phyloP scores from a whole-genome alignment of 169 alveolate genomes.

The Plasmodium reichenowi region DNA sequence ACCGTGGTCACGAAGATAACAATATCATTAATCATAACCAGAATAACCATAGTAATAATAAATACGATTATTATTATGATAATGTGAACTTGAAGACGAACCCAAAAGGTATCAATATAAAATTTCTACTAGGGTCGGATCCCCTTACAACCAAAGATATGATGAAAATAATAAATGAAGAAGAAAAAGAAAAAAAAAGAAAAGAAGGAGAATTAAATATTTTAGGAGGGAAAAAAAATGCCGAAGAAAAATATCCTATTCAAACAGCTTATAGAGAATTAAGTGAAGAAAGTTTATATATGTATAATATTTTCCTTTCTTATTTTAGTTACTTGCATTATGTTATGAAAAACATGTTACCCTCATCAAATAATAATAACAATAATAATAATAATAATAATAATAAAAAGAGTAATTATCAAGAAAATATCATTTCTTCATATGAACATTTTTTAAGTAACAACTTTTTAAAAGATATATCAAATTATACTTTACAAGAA shows the following conservation, averaged over 20 bases:
- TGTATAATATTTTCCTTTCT: constrained; percentile 36
- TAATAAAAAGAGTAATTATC: not conserved
- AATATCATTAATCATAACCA: too few relatives aligned
- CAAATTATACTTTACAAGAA: not conserved
- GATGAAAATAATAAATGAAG: not conserved
- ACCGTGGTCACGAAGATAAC: constrained; percentile 2
- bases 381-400: not conserved
- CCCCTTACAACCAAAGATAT: constrained; percentile 10
- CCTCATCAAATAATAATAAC: not conserved
- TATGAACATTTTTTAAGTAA: constrained; percentile 9
- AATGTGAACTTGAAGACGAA: constrained; percentile 24
- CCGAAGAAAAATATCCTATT: constrained; percentile 10
- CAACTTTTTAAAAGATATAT: constrained; percentile 21
- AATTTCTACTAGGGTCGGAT: constrained; percentile 50
- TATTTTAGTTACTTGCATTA: constrained; percentile 41
- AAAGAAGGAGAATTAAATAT: constrained; percentile 28
- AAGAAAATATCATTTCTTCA: not conserved
- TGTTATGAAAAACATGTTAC: not conserved
- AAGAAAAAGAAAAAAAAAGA: not conserved
- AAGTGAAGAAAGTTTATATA: constrained; percentile 46
- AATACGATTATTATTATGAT: not conserved
- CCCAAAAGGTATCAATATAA: constrained; percentile 6
- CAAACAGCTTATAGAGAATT: constrained; percentile 56
- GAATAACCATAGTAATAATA: not conserved
- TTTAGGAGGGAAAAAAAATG: constrained; percentile 38